These are phyloP conservation scores for Cryptosporidium xiaoi DNA, from an alignment of 169 alveolate species.

Conservation along the genomic window DNA sequence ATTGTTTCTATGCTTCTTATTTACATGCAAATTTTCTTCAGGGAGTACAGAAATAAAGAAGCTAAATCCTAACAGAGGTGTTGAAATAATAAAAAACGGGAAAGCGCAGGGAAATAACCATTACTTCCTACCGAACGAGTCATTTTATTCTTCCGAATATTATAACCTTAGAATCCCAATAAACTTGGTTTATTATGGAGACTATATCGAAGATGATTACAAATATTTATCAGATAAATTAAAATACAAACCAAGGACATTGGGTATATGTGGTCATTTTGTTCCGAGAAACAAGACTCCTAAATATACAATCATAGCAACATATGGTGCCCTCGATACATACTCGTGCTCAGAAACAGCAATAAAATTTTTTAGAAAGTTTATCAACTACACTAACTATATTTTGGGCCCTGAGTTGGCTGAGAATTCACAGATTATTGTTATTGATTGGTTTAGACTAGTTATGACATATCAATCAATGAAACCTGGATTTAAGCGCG, in stretches of 20 bases:
- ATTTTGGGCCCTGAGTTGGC: constrained; percentile 31
- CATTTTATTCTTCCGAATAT: constrained; percentile 10
- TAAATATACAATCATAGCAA: constrained; percentile 36
- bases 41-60: too few species aligned
- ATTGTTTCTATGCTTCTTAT: too few species aligned
- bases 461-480: background rate
- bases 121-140: constrained; percentile 11
- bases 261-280: constrained; percentile 45
- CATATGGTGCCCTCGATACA: constrained; percentile 33
- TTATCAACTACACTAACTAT: constrained; percentile 6
- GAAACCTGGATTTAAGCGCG: background rate
- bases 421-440: constrained; percentile 31
- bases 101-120: too few species aligned
- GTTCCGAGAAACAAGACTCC: constrained; percentile 18
- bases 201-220: constrained; percentile 25
- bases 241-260: constrained; percentile 31
- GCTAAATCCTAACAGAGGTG: too few species aligned
- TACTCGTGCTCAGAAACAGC: constrained; percentile 21
- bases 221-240: background rate
- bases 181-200: constrained; percentile 40
- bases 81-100: too few species aligned
- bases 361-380: constrained; percentile 29
- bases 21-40: too few species aligned
- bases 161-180: constrained; percentile 5
- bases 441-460: constrained; percentile 45